phyloP scores from a whole-genome alignment of 306 rosid species.

The Cotoneaster glaucophyllus region DNA sequence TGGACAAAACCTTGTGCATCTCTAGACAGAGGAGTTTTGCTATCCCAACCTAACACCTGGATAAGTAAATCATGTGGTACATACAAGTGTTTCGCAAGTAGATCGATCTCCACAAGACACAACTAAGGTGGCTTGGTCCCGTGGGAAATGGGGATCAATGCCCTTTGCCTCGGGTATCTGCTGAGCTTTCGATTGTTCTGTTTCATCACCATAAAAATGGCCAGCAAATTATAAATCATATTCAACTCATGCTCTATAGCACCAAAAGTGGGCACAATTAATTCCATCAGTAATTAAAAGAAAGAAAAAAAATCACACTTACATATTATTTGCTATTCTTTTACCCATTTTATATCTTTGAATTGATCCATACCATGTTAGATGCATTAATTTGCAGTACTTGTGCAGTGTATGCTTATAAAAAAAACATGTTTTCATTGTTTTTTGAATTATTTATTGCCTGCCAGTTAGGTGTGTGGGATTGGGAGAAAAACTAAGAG shows the following conservation, averaged over 20 bases:
- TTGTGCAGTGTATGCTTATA: neutral
- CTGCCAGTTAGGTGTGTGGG: neutral
- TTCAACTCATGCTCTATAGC: neutral
- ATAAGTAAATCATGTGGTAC: constrained; percentile 3
- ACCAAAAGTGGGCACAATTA: neutral
- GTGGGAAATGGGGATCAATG: neutral
- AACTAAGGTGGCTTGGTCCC: neutral
- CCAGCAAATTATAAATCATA: neutral
- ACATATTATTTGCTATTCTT: neutral
- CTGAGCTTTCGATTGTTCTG: neutral
- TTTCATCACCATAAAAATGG: neutral
- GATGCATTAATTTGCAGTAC: neutral
- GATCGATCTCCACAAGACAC: neutral
- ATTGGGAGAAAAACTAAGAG: neutral
- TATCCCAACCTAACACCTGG: neutral
- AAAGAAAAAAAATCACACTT: neutral
- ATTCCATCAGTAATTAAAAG: neutral
- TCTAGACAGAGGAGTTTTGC: neutral
- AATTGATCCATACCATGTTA: neutral
- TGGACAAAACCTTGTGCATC: constrained; percentile 14
- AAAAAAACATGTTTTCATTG: neutral
- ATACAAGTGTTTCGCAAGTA: neutral
- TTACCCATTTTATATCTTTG: neutral
- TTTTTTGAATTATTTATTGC: neutral
- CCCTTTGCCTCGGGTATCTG: neutral